These are phyloP conservation scores for Endothia cerciana DNA, from an alignment of 2,329 filamentous ascomycete genomes.

Conservation along the genomic window DNA sequence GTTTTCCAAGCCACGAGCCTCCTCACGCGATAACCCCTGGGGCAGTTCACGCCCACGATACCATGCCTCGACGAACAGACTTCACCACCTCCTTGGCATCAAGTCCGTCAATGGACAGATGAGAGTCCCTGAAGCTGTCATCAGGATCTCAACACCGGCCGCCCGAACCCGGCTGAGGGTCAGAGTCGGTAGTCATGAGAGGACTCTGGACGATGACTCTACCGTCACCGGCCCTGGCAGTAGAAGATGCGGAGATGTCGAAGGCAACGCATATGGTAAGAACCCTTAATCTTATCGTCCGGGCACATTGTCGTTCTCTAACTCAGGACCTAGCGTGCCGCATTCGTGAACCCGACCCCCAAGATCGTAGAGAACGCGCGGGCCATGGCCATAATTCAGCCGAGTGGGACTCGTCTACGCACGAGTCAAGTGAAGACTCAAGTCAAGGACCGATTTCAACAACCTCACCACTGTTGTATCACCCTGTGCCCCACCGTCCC, in stretches of 20 bases:
- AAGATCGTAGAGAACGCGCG: background rate
- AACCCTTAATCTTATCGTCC: too few relatives aligned
- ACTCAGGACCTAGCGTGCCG: background rate
- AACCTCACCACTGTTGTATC: conserved; percentile 25
- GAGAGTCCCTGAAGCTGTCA: conserved; percentile 4
- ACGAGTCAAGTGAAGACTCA: conserved; percentile 10
- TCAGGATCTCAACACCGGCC: conserved; percentile 10
- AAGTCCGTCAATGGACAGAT: conserved; percentile 3
- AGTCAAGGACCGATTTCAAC: conserved; percentile 7
- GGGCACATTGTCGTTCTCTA: background rate
- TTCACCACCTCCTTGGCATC: conserved; percentile 23
- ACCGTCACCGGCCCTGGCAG: conserved; percentile 19
- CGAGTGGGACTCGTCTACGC: background rate
- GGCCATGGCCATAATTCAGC: background rate
- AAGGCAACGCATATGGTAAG: conserved; percentile 11
- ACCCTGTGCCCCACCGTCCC: conserved; percentile 32
- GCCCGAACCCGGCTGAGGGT: conserved; percentile 35
- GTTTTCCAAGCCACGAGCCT: conserved; percentile 33
- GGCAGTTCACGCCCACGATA: conserved; percentile 33
- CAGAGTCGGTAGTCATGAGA: conserved; percentile 42
- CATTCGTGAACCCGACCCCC: background rate
- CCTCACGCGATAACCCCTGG: conserved; percentile 28
- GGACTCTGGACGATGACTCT: conserved; percentile 32
- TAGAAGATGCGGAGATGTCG: conserved; percentile 8
- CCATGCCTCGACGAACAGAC: conserved; percentile 20